Base-by-base conservation (phyloP, 352 stramenopile genomes). In the Phytophthora quininea region DNA sequence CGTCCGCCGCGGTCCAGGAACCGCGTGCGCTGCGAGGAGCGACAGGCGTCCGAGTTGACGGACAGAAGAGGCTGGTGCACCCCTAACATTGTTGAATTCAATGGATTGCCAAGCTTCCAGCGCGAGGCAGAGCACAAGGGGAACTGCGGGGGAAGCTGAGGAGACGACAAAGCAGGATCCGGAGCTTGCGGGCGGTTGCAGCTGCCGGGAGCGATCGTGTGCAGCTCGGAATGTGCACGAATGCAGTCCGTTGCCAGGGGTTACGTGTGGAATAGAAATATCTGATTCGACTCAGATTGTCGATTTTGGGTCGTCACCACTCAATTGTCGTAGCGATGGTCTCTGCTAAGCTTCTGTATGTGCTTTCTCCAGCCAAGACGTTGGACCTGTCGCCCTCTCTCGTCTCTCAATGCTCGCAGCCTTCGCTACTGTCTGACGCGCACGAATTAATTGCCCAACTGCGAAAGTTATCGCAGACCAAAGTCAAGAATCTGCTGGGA, bases 281-380 rank as follows among this genome's bases (percentile, higher is more conserved):
- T 24, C 19, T 24, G 19, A 24, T 24, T 24, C 19, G 19, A 24
- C 19, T 24, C 19, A 24, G 19, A 24, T 24, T 24, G 19, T 24
- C 19, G 19, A 24, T 24, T 24, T 24, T 24, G 0, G 14, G 27
- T 50, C 11, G 12, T 43, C 33, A 31, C 11, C 33, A 38, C 19
- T 31, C 19, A 48, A 27, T n/a, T 40, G 35, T 47, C 40, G 40
- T 24, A 24, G 45, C 53, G 24, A 76, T 55, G 53, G 55, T 47
- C 0, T 62, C 67, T 14, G 67, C 72, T 19, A 77, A 80, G 5
- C 60, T 97, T 14, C 58, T 95, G 40, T 92, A 89, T 31, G 69
- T 97, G 68, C 76, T 97, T 45, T 97, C 91, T 33, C 91, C 91
- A 14, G 90, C 91, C 32, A 97, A 97, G 82, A 97, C 89, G 32